Evolutionary conservation across 441 rosid species (phyloP).

Genomic region (Gossypium lobatum): DNA sequence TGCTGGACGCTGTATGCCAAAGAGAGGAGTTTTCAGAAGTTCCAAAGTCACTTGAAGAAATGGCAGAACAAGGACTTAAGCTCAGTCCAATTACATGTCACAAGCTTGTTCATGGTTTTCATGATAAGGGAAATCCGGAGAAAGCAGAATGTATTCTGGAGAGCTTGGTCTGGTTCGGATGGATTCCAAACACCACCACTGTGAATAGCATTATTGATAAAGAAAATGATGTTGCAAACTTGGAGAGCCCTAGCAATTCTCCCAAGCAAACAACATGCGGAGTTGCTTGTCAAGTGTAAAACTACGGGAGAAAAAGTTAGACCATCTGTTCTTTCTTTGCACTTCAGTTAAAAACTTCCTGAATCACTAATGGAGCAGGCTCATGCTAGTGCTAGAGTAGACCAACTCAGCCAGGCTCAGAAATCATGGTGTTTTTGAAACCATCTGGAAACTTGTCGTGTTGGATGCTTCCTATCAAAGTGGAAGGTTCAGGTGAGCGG

Average conservation of each 20-base stretch:
- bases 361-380: background rate
- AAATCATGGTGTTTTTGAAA: background rate
- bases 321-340: background rate
- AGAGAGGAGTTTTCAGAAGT: slow-evolving; percentile 18
- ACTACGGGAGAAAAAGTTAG: background rate
- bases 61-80: slow-evolving; percentile 33
- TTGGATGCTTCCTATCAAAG: background rate
- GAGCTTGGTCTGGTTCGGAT: slow-evolving; percentile 40
- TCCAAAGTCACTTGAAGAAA: slow-evolving; percentile 30
- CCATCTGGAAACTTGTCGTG: background rate
- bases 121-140: slow-evolving; percentile 34
- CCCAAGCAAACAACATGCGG: slow-evolving; percentile 18
- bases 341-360: background rate
- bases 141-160: slow-evolving; percentile 48
- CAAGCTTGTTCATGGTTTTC: slow-evolving; percentile 38
- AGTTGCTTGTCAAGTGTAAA: slow-evolving; percentile 16
- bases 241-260: slow-evolving; percentile 13
- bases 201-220: slow-evolving; percentile 24
- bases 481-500: background rate
- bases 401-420: background rate
- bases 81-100: slow-evolving; percentile 45
- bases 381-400: background rate
- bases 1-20: slow-evolving; percentile 28
- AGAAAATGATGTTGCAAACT: slow-evolving; percentile 12
- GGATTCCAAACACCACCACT: slow-evolving; percentile 42